A percentile compares a stretch with the other conserved stretches of the same genome.
phyloP scores from a whole-genome alignment of 257 asterid genomes.

The Verbascum thapsus region DNA sequence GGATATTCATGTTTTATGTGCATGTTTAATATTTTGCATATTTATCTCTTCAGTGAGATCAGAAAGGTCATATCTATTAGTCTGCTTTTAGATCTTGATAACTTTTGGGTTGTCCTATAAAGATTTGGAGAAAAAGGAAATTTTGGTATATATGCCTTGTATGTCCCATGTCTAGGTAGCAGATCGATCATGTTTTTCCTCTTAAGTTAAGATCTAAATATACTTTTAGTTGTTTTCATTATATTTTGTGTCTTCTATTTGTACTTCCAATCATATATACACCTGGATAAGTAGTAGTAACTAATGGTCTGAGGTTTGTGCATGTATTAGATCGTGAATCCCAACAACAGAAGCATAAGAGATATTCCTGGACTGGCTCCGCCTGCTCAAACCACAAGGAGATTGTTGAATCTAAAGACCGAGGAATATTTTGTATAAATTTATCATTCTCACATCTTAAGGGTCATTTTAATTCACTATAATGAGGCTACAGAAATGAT shows the following conservation, averaged over 20 bases:
- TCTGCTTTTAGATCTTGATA: not conserved
- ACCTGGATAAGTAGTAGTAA: not conserved
- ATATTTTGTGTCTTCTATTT: not conserved
- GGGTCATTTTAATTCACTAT: not conserved
- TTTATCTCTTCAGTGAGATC: not conserved
- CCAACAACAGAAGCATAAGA: conserved; percentile 77
- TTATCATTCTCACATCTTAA: conserved; percentile 15
- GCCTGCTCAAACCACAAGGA: conserved; percentile 88
- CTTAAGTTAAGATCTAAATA: not conserved
- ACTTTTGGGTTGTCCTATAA: not conserved
- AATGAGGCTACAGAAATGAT: conserved; percentile 21
- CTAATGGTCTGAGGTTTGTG: conserved; percentile 30
- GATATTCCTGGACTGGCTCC: conserved; percentile 98
- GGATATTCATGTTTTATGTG: not conserved
- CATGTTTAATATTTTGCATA: not conserved
- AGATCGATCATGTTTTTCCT: not conserved
- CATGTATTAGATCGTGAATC: conserved; percentile 71
- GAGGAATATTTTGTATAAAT: conserved; percentile 37
- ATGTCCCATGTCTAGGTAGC: conserved; percentile 15
- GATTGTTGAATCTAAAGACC: conserved; percentile 58
- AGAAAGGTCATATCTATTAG: not conserved
- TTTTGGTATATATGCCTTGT: not conserved
- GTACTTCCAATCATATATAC: not conserved
- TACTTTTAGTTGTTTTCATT: not conserved
- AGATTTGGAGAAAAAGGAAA: not conserved